Evolutionary conservation across 768 basidiomycete genomes (phyloP).

Genomic region (Termitomyces sp.): DNA sequence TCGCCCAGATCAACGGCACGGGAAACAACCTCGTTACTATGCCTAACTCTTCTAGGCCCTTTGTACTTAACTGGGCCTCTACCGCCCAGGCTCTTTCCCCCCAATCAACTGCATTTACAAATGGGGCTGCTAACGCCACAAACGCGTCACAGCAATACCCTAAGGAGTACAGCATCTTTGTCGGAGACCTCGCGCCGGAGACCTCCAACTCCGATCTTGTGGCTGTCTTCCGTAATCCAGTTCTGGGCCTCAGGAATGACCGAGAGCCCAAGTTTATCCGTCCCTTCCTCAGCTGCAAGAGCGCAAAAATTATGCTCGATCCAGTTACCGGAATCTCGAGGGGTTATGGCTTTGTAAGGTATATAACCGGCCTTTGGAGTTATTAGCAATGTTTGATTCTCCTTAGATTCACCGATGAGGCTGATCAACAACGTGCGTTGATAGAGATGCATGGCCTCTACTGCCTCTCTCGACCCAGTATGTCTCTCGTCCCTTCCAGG

Average conservation of each 20-base stretch:
- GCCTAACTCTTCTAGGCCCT: conserved; percentile 84
- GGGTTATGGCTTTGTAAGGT: conserved; percentile 93
- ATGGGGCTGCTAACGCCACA: conserved; percentile 18
- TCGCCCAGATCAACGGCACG: conserved; percentile 55
- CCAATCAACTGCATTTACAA: conserved; percentile 24
- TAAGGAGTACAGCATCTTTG: conserved; percentile 92
- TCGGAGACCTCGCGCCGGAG: conserved; percentile 89
- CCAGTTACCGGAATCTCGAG: conserved; percentile 84
- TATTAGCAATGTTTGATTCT: conserved; percentile 9
- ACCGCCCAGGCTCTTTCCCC: conserved; percentile 29
- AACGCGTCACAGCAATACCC: conserved; percentile 52
- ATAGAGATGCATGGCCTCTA: conserved; percentile 91
- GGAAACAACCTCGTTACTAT: conserved; percentile 50
- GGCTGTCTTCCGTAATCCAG: conserved; percentile 86
- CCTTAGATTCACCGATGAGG: conserved; percentile 77
- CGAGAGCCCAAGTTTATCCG: conserved; percentile 85
- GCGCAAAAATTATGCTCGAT: conserved; percentile 93
- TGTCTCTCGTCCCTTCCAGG: conserved; percentile 23
- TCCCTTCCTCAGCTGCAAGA: conserved; percentile 89
- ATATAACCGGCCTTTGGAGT: conserved; percentile 16
- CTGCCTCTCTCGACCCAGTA: conserved; percentile 84
- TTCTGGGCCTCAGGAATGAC: conserved; percentile 79
- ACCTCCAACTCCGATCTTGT: conserved; percentile 96
- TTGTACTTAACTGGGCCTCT: conserved; percentile 76
- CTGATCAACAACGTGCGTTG: conserved; percentile 84